Conservation (phyloP, 1,139 yeast genomes). For the Taphrina flavorubra region DNA sequence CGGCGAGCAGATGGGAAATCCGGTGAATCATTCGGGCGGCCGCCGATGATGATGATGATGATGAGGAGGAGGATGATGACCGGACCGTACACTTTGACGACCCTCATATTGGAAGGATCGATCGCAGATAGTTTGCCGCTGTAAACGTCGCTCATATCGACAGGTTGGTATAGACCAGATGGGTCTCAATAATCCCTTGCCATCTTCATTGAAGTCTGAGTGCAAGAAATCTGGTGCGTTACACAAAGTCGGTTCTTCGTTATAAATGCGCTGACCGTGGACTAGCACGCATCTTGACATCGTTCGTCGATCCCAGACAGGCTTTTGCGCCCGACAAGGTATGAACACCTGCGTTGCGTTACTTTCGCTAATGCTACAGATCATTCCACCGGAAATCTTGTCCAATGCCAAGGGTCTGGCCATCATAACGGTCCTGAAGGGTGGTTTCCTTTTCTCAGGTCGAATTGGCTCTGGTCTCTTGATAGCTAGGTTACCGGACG, state of each 20-base stretch:
- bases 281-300: conserved; percentile 32
- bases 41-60: neutral
- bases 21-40: no score
- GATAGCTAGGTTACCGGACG: conserved; percentile 92
- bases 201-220: conserved; percentile 85
- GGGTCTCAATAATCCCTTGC: conserved; percentile 94
- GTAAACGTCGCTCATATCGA: no score
- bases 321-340: conserved; percentile 55
- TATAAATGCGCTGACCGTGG: neutral
- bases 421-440: conserved; percentile 81
- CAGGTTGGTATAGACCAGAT: conserved; percentile 51
- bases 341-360: no score
- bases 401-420: conserved; percentile 94
- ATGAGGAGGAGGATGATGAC: neutral
- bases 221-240: conserved; percentile 97
- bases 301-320: conserved; percentile 42
- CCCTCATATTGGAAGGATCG: no score
- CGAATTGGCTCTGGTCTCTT: conserved; percentile 97
- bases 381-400: conserved; percentile 83
- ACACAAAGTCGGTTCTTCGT: conserved; percentile 72
- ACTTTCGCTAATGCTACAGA: neutral
- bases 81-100: neutral
- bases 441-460: conserved; percentile 90
- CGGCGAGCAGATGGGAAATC: conserved; percentile 6
- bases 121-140: no score